Evolutionary conservation across 345 rosid genomes (phyloP), one percentile per base, ranked within the genome.

Genomic region (Cardamine occulta): DNA sequence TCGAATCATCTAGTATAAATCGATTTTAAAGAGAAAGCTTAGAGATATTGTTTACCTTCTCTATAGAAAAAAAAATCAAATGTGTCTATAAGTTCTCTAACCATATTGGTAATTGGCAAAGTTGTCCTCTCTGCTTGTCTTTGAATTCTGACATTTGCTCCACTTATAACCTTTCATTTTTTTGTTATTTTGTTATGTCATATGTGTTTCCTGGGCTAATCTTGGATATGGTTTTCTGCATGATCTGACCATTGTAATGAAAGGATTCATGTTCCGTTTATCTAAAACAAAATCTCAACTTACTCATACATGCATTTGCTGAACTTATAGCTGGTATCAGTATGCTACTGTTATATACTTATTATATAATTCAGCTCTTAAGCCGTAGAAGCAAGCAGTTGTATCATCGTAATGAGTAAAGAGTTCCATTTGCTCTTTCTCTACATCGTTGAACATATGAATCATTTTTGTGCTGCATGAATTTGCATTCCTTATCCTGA

Each of bases 181-280:
- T 59, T 58, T 70, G 23, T 73, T 2, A 12, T 51, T 19, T 40
- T 63, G 35, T 73, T 29, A 29, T 53, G 57, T 47, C 21, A 18
- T 4, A 18, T 28, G 37, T 64, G 48, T 64, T 65, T 45, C 72
- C 57, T 65, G 6, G 23, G 21, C 56, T 64, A 21, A 18, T 8
- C 23, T 47, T 6, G 29, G 45, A 45, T 74, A 32, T 39, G 34
- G 34, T 44, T 63, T 63, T 57, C 31, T 60, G 31, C 40, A 9
- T 53, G 63, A 52, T 29, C 63, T 53, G 55, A 13, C 47, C 65
- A 4, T 31, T 64, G 47, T 3, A 34, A 63, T 73, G 8, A 63
- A 73, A 52, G 14, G 15, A 9, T 40, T 7, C 47, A 54, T 63
- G 32, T 26, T 63, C 29, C 13, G 10, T 51, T 71, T 24, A 35